Conservation (phyloP, 768 basidiomycete species). For the Piloderma croceum region DNA sequence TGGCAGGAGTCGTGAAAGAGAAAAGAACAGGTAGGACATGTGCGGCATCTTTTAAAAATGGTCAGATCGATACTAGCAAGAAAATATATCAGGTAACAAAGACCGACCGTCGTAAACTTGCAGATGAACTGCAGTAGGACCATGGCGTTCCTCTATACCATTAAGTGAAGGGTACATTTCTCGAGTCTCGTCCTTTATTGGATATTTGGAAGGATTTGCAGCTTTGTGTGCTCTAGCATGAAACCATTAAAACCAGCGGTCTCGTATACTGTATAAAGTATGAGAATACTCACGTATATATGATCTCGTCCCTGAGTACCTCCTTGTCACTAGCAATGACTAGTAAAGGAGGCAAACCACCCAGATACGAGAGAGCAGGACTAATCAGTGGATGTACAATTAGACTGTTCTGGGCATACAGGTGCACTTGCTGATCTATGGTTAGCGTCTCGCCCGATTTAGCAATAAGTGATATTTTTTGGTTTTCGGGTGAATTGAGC, state of each 20-base stretch:
- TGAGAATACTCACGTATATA: conserved; percentile 62
- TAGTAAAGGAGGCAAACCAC: conserved; percentile 83
- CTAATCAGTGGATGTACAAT: conserved; percentile 80
- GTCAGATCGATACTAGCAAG: conserved; percentile 18
- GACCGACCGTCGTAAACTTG: conserved; percentile 84
- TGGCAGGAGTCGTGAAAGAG: conserved; percentile 70
- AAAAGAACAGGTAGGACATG: conserved; percentile 73
- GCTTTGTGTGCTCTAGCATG: conserved; percentile 84
- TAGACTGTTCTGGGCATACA: conserved; percentile 79
- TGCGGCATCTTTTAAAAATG: conserved; percentile 47
- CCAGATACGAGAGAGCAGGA: conserved; percentile 75
- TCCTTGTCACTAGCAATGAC: conserved; percentile 87
- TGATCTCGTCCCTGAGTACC: conserved; percentile 86
- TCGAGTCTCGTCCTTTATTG: conserved; percentile 38
- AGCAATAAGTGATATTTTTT: conserved; percentile 41
- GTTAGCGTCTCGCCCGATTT: conserved; percentile 47
- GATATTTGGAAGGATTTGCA: conserved; percentile 70
- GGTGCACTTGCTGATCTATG: conserved; percentile 70
- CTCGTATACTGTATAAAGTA: neutral
- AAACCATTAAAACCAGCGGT: conserved; percentile 2
- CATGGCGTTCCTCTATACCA: conserved; percentile 46
- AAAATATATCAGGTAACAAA: neutral
- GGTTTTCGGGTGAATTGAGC: conserved; percentile 30
- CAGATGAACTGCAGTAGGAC: conserved; percentile 80
- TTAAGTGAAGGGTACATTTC: conserved; percentile 52